phyloP scores from a whole-genome alignment of 768 basidiomycete genomes.

The Hypsizygus marmoreus region DNA sequence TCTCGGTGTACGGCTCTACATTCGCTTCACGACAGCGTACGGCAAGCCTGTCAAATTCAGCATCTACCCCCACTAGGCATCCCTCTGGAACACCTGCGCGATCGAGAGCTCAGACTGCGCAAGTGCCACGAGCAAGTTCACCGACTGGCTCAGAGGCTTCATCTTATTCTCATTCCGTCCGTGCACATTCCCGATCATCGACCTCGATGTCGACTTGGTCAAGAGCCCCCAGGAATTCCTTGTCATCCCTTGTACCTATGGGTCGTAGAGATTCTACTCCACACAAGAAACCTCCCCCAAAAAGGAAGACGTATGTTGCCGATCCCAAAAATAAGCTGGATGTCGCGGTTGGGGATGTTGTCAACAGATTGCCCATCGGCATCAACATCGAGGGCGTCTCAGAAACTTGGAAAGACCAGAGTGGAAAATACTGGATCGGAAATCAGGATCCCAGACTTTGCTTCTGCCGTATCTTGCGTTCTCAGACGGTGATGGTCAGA shows the following conservation, averaged over 20 bases:
- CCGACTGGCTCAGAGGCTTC: slow-evolving; percentile 67
- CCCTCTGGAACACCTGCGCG: slow-evolving; percentile 38
- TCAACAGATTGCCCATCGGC: slow-evolving; percentile 84
- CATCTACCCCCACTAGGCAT: slow-evolving; percentile 33
- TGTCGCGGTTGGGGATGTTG: slow-evolving; percentile 88
- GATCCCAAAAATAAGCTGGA: slow-evolving; percentile 92
- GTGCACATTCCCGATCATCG: slow-evolving; percentile 41
- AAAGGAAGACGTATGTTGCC: slow-evolving; percentile 75
- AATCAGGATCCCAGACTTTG: slow-evolving; percentile 87
- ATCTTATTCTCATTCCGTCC: slow-evolving; percentile 45
- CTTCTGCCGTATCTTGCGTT: slow-evolving; percentile 89
- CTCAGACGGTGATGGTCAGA: slow-evolving; percentile 94
- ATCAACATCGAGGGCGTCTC: slow-evolving; percentile 81
- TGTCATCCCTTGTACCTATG: slow-evolving; percentile 42
- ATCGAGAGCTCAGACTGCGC: slow-evolving; percentile 40
- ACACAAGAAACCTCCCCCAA: slow-evolving; percentile 36
- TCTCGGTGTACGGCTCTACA: slow-evolving; percentile 62
- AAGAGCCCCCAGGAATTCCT: slow-evolving; percentile 65
- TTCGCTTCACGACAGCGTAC: slow-evolving; percentile 87
- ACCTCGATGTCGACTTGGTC: slow-evolving; percentile 64
- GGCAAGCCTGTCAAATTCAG: slow-evolving; percentile 54
- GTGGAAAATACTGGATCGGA: slow-evolving; percentile 96
- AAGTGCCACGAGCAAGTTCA: slow-evolving; percentile 47
- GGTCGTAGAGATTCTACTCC: slow-evolving; percentile 47
- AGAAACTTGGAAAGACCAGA: slow-evolving; percentile 89